Evolutionary conservation across 768 basidiomycete genomes (phyloP).

Genomic region (Kwoniella sp.): DNA sequence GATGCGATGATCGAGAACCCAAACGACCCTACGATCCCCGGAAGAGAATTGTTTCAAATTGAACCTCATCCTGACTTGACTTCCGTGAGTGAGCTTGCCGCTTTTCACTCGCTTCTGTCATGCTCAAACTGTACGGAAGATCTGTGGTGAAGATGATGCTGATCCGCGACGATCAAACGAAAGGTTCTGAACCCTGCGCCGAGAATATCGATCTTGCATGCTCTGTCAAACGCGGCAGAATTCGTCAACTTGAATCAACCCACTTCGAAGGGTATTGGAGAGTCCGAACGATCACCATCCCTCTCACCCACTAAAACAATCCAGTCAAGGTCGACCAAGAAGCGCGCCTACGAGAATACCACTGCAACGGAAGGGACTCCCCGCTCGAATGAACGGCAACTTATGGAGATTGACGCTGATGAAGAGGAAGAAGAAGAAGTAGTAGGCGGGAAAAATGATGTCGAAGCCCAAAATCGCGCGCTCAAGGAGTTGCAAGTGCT

Average conservation of each 20-base stretch:
- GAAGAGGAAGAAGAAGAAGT: neutral
- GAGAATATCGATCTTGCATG: slow-evolving; percentile 40
- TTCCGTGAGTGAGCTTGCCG: slow-evolving; percentile 13
- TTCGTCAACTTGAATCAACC: neutral
- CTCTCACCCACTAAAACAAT: slow-evolving; percentile 1
- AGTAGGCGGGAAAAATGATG: neutral
- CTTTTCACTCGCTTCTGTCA: too few species aligned
- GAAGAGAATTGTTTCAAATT: slow-evolving; percentile 26
- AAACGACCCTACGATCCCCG: slow-evolving; percentile 11
- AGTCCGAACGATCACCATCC: slow-evolving; percentile 2
- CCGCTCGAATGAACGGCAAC: neutral
- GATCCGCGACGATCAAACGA: too few species aligned
- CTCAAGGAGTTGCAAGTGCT: slow-evolving; percentile 39
- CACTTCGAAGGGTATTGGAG: too few species aligned
- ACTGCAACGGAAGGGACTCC: neutral
- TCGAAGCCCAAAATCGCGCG: neutral
- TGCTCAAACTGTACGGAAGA: too few species aligned
- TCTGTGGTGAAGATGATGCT: too few species aligned
- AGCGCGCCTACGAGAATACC: neutral
- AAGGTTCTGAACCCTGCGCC: slow-evolving; percentile 43
- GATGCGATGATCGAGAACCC: slow-evolving; percentile 12
- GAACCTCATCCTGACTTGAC: slow-evolving; percentile 16
- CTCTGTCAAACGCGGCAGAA: slow-evolving; percentile 22
- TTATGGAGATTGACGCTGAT: neutral
- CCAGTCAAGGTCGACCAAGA: neutral